phyloP scores from a whole-genome alignment of 2,329 filamentous ascomycete genomes.

The Cyphellophora attinorum region DNA sequence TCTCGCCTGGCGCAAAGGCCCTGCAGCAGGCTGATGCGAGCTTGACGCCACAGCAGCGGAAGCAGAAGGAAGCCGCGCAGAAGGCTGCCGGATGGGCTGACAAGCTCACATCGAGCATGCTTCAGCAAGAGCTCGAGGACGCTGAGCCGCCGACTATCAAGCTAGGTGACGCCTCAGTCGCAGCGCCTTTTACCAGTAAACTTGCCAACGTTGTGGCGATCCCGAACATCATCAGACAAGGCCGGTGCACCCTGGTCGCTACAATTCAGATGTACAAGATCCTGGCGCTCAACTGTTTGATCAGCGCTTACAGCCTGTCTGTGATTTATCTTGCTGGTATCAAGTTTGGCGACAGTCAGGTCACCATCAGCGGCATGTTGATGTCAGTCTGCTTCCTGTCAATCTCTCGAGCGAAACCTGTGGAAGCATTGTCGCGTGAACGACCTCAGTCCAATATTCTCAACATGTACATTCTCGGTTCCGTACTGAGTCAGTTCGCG shows the following conservation, averaged over 20 bases:
- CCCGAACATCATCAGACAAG: conserved; percentile 96
- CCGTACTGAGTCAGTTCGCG: conserved; percentile 92
- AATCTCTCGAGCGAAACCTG: conserved; percentile 92
- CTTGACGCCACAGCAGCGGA: conserved; percentile 40
- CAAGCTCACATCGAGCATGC: conserved; percentile 74
- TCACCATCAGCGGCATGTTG: conserved; percentile 97
- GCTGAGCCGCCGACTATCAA: conserved; percentile 92
- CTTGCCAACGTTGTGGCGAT: conserved; percentile 93
- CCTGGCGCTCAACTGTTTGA: conserved; percentile 90
- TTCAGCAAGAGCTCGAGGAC: conserved; percentile 81
- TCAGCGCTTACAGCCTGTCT: conserved; percentile 92
- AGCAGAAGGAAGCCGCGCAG: conserved; percentile 50
- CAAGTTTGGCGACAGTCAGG: conserved; percentile 97
- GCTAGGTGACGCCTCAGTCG: conserved; percentile 91
- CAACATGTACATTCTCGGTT: conserved; percentile 97
- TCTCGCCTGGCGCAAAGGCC: conserved; percentile 56
- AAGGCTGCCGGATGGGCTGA: conserved; percentile 75
- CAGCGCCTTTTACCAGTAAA: conserved; percentile 95
- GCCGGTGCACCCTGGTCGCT: conserved; percentile 90
- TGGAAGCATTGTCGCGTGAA: conserved; percentile 92
- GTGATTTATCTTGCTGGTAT: conserved; percentile 96
- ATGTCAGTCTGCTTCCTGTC: conserved; percentile 99
- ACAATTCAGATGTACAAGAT: conserved; percentile 99
- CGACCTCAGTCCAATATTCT: conserved; percentile 98
- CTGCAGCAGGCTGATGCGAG: conserved; percentile 41